Evolutionary conservation across 106 monocot genomes (phyloP).

Genomic region (Acorus gramineus): DNA sequence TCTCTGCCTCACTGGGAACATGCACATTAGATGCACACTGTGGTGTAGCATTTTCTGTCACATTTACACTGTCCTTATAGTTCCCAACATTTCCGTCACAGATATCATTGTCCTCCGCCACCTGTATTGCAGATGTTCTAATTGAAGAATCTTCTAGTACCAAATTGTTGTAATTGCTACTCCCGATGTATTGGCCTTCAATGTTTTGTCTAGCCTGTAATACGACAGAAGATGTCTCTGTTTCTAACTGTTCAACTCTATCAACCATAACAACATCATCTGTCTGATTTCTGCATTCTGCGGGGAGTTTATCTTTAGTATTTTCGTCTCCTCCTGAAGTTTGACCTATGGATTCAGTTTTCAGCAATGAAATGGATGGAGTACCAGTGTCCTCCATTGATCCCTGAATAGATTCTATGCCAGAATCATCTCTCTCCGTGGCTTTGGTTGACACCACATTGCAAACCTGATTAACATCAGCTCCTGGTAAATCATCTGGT

Average conservation of each 20-base stretch:
- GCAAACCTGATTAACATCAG: constrained; percentile 33
- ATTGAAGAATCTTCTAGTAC: constrained; percentile 5
- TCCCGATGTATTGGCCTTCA: constrained; percentile 6
- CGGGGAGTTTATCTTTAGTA: constrained; percentile 1
- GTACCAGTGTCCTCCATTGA: no score
- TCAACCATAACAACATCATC: constrained; percentile 1
- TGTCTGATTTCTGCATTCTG: not conserved
- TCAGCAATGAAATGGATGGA: no score
- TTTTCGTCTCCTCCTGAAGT: no score
- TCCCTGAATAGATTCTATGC: not conserved
- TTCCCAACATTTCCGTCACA: no score
- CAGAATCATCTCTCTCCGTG: not conserved
- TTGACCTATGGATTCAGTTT: no score
- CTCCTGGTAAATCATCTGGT: constrained; percentile 46
- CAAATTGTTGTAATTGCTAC: not conserved
- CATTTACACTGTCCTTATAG: no score
- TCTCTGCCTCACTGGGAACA: not conserved
- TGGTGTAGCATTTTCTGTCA: no score
- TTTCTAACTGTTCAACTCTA: constrained; percentile 9
- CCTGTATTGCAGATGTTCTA: not conserved
- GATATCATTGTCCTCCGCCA: no score
- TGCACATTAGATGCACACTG: not conserved
- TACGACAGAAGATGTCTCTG: constrained; percentile 2
- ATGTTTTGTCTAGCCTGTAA: constrained; percentile 19
- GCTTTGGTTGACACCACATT: constrained; percentile 20